phyloP scores from a whole-genome alignment of 805 yeast genomes.

The Kluyveromyces nonfermentans region DNA sequence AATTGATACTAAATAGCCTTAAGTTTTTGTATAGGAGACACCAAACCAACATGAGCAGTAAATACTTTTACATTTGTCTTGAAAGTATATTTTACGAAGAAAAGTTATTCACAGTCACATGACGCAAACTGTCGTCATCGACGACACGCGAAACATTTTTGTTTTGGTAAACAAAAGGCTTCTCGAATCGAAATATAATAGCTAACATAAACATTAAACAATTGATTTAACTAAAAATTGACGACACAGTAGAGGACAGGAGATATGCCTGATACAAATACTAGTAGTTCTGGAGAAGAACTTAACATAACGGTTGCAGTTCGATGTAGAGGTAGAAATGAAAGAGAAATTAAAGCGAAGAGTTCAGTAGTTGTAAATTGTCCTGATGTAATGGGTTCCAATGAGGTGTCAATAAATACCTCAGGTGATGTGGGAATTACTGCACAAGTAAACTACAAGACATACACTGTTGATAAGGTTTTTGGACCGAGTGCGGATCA shows the following conservation, averaged over 20 bases:
- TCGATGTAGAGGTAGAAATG: slow-evolving; percentile 53
- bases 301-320: slow-evolving; percentile 54
- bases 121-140: background rate
- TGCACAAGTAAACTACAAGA: slow-evolving; percentile 39
- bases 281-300: slow-evolving; percentile 19
- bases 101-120: background rate
- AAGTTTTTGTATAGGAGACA: background rate
- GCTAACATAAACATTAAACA: background rate
- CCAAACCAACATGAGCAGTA: too few species aligned
- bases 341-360: slow-evolving; percentile 46
- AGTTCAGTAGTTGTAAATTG: slow-evolving; percentile 54
- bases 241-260: background rate
- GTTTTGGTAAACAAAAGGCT: background rate
- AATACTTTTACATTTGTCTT: too few species aligned
- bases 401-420: slow-evolving; percentile 40
- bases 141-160: background rate
- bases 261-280: background rate
- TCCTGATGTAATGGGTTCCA: slow-evolving; percentile 34
- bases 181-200: background rate
- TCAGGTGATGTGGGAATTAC: slow-evolving; percentile 33
- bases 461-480: slow-evolving; percentile 68
- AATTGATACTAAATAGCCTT: background rate
- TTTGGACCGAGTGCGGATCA: slow-evolving; percentile 81
- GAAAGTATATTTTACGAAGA: too few species aligned
- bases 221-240: too few species aligned